Percentiles rank a stretch among this genome's conserved stretches.
These are phyloP conservation scores for Euphrasia confusa DNA, from an alignment of 257 asterid genomes.

Conservation along the genomic window DNA sequence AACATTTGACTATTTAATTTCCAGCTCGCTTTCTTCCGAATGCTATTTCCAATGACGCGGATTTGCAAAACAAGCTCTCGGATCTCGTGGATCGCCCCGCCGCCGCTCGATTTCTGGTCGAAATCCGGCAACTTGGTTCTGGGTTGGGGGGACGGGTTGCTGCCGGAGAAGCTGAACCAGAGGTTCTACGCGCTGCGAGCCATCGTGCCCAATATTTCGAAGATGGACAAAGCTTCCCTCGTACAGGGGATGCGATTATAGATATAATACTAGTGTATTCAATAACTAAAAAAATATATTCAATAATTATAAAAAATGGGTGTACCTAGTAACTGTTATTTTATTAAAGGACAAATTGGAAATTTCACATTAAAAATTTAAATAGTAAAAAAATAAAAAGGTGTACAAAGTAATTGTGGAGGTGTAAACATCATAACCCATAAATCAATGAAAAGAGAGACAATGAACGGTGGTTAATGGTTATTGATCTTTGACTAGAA, in stretches of 20 bases:
- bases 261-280: no score
- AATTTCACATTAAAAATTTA: no score
- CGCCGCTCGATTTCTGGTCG: constrained; percentile 54
- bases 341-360: no score
- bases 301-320: no score
- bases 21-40: constrained; percentile 53
- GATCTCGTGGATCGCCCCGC: constrained; percentile 81
- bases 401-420: no score
- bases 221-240: constrained; percentile 98
- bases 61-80: constrained; percentile 72
- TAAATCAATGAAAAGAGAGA: no score
- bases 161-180: constrained; percentile 87
- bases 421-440: no score
- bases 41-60: constrained; percentile 62
- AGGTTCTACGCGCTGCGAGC: constrained; percentile 85
- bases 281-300: no score
- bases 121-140: constrained; percentile 65
- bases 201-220: constrained; percentile 82
- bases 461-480: no score
- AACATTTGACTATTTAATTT: constrained; percentile 70
- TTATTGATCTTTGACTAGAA: no score
- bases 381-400: no score
- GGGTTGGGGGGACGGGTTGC: constrained; percentile 94
- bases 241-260: constrained; percentile 83
- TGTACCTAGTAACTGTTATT: no score